A percentile compares a stretch with the other conserved stretches of the same genome.
These are phyloP conservation scores for Bromus sterilis DNA, from an alignment of 176 grass and related monocot species.

Conservation along the genomic window DNA sequence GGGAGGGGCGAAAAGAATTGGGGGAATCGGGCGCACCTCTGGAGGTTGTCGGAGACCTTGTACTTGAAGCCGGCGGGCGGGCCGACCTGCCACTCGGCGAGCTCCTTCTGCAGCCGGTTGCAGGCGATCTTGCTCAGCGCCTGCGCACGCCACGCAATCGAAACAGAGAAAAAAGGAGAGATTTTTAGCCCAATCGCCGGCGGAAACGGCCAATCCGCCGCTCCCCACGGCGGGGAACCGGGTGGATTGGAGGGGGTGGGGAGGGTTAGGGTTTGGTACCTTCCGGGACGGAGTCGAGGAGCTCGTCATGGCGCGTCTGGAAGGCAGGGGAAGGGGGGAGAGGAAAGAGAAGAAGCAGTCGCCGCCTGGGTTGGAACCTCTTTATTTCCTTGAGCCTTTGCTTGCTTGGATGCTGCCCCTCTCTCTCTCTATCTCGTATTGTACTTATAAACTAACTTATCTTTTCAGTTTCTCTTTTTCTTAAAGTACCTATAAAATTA, in stretches of 20 bases:
- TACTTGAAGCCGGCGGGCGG: conserved; percentile 80
- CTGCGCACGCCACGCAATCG: conserved; percentile 20
- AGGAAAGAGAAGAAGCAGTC: background rate
- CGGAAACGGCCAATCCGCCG: background rate
- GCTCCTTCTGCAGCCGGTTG: conserved; percentile 92
- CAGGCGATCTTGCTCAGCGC: conserved; percentile 97
- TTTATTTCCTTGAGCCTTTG: too few relatives aligned
- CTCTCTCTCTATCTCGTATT: background rate
- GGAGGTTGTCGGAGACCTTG: conserved; percentile 73
- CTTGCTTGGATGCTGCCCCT: background rate
- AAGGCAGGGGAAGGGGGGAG: background rate
- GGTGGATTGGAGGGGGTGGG: background rate
- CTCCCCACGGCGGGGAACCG: background rate
- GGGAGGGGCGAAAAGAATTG: background rate
- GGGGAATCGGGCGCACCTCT: conserved; percentile 38
- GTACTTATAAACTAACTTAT: background rate
- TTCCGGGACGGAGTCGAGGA: conserved; percentile 45
- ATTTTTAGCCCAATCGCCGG: conserved; percentile 8
- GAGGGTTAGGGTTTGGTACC: conserved; percentile 5
- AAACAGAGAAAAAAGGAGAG: background rate
- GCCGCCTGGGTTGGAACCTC: too few relatives aligned
- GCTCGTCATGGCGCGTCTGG: conserved; percentile 39
- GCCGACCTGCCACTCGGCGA: conserved; percentile 79
- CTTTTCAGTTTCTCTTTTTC: too few relatives aligned
- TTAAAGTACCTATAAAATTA: background rate